These are phyloP conservation scores for Phytophthora pinifolia DNA, from an alignment of 352 stramenopile genomes.

Conservation along the genomic window DNA sequence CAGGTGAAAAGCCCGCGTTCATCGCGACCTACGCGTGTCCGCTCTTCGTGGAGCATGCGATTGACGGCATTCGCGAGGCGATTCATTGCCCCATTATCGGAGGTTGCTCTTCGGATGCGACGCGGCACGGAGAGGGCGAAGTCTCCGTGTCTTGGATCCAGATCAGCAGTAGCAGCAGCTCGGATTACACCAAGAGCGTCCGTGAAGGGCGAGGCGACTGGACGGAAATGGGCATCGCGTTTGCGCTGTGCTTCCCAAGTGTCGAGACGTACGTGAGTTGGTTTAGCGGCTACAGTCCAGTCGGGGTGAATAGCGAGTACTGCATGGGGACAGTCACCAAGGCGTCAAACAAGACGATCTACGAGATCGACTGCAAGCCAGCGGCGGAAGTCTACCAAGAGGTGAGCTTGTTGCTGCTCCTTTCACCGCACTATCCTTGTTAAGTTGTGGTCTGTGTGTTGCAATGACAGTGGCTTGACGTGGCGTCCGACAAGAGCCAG, in stretches of 20 bases:
- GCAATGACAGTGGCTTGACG: constrained; percentile 84
- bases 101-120: constrained; percentile 80
- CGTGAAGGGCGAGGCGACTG: constrained; percentile 68
- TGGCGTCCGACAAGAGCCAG: constrained; percentile 73
- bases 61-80: constrained; percentile 80
- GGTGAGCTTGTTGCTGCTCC: constrained; percentile 26
- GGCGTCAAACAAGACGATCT: constrained; percentile 82
- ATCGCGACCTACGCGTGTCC: constrained; percentile 80
- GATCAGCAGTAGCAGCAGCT: constrained; percentile 84
- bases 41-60: constrained; percentile 79
- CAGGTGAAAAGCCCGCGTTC: constrained; percentile 75
- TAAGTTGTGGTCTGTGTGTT: not conserved
- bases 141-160: constrained; percentile 83
- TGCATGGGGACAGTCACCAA: constrained; percentile 90
- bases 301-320: constrained; percentile 70
- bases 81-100: constrained; percentile 82
- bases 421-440: not conserved
- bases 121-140: constrained; percentile 66
- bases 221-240: constrained; percentile 82
- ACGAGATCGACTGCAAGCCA: constrained; percentile 84
- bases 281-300: constrained; percentile 87
- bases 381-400: constrained; percentile 83
- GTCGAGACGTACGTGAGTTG: constrained; percentile 87
- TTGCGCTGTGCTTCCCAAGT: constrained; percentile 83
- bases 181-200: constrained; percentile 78